Evolutionary conservation across 352 stramenopile genomes (phyloP), one percentile per base, ranked within the genome.

Genomic region (Phytophthora megakarya): DNA sequence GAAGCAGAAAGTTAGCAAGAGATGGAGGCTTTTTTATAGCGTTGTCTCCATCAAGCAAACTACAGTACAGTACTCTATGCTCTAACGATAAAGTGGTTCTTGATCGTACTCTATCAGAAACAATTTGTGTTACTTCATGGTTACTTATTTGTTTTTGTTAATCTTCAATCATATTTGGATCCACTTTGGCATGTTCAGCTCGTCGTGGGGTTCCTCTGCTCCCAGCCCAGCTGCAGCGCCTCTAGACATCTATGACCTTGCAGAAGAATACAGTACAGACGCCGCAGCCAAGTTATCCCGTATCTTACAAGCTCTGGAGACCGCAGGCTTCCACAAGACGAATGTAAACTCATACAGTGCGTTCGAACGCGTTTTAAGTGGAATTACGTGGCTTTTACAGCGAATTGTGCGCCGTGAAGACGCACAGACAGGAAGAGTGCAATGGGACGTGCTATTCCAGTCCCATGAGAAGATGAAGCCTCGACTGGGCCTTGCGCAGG

Each of bases 361-460:
- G 12, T 92, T 90, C 52, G 84, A 90, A 35, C 79, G 84, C 56
- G 65, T 91, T 0, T 45, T 93, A 15, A 72, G 80, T 18, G 84
- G 80, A 15, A 38, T 88, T 22, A 50, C 61, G 40, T 93, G 84
- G 81, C 61, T 89, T 37, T 67, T 93, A 26, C 80, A 92, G 62
- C 78, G 69, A 9, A 46, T 88, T 7, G 78, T 90, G 26, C 46
- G 52, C 25, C 77, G 84, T 28, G 80, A 90, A 61, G 63, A 84
- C 30, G 73, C 69, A 0, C 40, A 37, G 2, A 45, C 25, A 1
- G 76, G 76, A 4, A 74, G 84, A 52, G 77, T 92, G 25, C 76
- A 89, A 52, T 92, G 81, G 80, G 69, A 89, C 25, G 65, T 86
- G 10, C 60, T 92, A 5, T 89, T 82, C 53, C 81, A 88, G 60